Percentiles rank a stretch among this genome's conserved stretches.
phyloP scores from a whole-genome alignment of 2,329 filamentous ascomycete genomes.

The Albifimbria verrucaria region DNA sequence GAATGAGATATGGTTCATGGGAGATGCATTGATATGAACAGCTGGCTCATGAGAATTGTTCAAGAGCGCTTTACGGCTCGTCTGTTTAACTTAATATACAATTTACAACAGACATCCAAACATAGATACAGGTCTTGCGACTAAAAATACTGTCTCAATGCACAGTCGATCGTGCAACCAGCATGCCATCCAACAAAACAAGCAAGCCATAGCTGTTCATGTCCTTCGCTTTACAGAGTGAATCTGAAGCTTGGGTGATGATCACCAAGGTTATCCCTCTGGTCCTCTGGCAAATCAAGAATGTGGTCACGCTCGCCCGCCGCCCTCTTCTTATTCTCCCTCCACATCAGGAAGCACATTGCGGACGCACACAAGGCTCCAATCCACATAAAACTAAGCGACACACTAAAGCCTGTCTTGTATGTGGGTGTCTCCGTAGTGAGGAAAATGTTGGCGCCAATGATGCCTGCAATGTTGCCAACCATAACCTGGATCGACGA shows the following conservation, averaged over 20 bases:
- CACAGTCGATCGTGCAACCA: too few species aligned
- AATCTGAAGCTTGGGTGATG: constrained; percentile 33
- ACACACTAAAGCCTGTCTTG: constrained; percentile 45
- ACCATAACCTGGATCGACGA: constrained; percentile 47
- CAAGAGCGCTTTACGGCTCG: too few species aligned
- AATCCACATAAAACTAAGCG: constrained; percentile 44
- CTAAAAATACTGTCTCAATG: too few species aligned
- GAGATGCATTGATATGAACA: too few species aligned
- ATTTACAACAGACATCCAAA: too few species aligned
- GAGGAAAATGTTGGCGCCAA: constrained; percentile 46
- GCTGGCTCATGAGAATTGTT: too few species aligned
- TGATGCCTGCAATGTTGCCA: constrained; percentile 48
- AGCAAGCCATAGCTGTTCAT: not conserved
- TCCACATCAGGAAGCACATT: constrained; percentile 24
- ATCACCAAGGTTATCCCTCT: constrained; percentile 31
- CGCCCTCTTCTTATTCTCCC: constrained; percentile 32
- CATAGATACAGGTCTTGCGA: too few species aligned
- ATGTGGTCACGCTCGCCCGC: constrained; percentile 26
- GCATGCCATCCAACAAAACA: too few species aligned
- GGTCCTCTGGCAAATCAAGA: constrained; percentile 23
- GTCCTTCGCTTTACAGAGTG: constrained; percentile 17
- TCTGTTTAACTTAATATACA: too few species aligned
- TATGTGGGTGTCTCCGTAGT: constrained; percentile 44
- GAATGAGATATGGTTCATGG: too few species aligned
- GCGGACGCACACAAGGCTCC: constrained; percentile 29